A percentile compares a stretch with the other conserved stretches of the same genome.
Evolutionary conservation across 2,329 filamentous ascomycete species (phyloP).

Genomic region (Canariomyces notabilis): DNA sequence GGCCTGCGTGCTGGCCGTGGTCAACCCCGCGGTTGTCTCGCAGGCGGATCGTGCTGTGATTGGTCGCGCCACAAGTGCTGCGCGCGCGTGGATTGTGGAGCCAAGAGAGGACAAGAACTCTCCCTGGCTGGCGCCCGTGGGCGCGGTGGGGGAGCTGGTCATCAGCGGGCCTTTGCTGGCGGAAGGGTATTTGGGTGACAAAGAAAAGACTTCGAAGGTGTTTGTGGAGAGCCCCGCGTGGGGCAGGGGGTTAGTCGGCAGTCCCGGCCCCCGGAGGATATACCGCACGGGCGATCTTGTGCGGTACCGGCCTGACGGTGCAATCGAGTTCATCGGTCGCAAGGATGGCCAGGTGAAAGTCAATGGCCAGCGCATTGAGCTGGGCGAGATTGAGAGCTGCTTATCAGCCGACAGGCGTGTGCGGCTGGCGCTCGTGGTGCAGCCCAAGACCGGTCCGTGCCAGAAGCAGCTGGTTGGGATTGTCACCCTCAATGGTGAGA

Average conservation of each 20-base stretch:
- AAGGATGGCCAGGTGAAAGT: constrained; percentile 52
- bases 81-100: constrained; percentile 31
- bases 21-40: constrained; percentile 17
- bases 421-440: constrained; percentile 17
- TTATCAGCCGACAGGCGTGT: constrained; percentile 17
- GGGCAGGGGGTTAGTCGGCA: constrained; percentile 22
- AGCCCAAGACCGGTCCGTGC: constrained; percentile 19
- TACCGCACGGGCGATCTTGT: constrained; percentile 43
- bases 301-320: constrained; percentile 30
- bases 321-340: constrained; percentile 39
- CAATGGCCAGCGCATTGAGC: constrained; percentile 47
- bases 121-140: constrained; percentile 21
- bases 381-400: constrained; percentile 27
- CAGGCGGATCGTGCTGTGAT: constrained; percentile 30
- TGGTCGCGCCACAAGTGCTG: constrained; percentile 16
- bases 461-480: constrained; percentile 19
- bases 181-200: constrained; percentile 20
- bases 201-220: constrained; percentile 38
- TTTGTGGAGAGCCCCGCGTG: constrained; percentile 41
- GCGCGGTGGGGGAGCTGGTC: constrained; percentile 21
- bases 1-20: constrained; percentile 16
- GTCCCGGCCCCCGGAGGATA: constrained; percentile 30
- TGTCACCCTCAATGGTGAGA: constrained; percentile 13
- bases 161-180: constrained; percentile 20
- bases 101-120: constrained; percentile 19